phyloP scores from a whole-genome alignment of 1,139 yeast species.

The Magnusiomyces magnusii region DNA sequence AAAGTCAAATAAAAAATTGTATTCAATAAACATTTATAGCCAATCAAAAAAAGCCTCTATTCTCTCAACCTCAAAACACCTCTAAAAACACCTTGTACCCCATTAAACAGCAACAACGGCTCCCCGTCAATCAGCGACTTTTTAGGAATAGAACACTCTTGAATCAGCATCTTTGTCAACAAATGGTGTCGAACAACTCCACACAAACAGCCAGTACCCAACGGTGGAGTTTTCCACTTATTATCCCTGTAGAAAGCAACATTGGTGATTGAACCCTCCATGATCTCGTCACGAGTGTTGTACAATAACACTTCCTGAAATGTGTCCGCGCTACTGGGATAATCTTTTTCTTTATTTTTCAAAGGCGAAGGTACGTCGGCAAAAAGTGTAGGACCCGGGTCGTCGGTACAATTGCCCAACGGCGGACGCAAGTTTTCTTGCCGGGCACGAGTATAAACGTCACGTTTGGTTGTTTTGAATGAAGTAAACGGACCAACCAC shows the following conservation, averaged over 20 bases:
- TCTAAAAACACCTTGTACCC: conserved; percentile 68
- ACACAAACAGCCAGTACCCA: conserved; percentile 73
- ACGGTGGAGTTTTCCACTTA: conserved; percentile 72
- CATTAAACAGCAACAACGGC: conserved; percentile 67
- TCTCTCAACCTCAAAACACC: conserved; percentile 39
- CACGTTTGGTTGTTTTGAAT: conserved; percentile 76
- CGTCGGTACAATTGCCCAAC: conserved; percentile 27
- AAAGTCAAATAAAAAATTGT: no score
- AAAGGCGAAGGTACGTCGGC: not conserved
- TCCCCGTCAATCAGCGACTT: conserved; percentile 52
- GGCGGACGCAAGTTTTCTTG: conserved; percentile 33
- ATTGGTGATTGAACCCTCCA: conserved; percentile 84
- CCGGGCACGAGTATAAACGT: conserved; percentile 57
- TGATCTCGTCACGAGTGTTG: conserved; percentile 52
- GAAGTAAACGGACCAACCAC: conserved; percentile 71
- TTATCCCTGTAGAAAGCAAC: conserved; percentile 55
- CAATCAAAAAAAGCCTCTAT: no score
- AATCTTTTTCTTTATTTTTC: not conserved
- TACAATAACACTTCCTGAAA: conserved; percentile 61
- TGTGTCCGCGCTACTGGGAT: not conserved
- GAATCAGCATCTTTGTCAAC: conserved; percentile 46
- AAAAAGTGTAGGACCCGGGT: conserved; percentile 26
- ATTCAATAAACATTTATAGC: no score
- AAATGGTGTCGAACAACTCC: conserved; percentile 73
- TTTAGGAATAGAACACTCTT: conserved; percentile 45